phyloP scores from a whole-genome alignment of 1,139 yeast species.

The Suhomyces yuchorum region DNA sequence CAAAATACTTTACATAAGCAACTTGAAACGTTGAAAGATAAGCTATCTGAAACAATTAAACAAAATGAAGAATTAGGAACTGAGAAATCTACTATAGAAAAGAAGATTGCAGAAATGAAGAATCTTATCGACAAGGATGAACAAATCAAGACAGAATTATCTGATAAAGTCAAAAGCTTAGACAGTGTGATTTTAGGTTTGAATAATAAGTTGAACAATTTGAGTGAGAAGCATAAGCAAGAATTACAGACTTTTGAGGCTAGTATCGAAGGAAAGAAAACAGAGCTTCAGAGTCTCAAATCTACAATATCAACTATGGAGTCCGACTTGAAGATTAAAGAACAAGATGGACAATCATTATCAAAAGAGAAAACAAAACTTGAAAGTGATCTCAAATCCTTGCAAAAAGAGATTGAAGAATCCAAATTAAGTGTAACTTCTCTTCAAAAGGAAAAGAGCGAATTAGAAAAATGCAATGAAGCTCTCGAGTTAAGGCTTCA shows the following conservation, averaged over 20 bases:
- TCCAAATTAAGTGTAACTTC: not conserved
- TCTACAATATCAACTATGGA: not conserved
- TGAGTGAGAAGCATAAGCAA: not conserved
- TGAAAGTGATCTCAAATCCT: not conserved
- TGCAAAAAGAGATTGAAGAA: not conserved
- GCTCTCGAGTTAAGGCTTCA: conserved; percentile 10
- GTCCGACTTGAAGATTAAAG: not conserved
- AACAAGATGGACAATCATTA: not conserved
- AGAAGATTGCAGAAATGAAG: not conserved
- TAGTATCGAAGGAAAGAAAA: not conserved
- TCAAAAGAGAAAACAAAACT: not conserved
- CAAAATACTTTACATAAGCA: not conserved
- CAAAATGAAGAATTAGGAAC: not conserved
- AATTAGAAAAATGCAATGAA: not conserved
- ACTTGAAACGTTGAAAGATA: not conserved
- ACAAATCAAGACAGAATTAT: not conserved
- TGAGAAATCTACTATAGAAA: not conserved
- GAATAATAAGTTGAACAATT: not conserved
- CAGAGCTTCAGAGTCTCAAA: not conserved
- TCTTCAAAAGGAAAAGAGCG: not conserved
- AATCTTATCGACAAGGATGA: not conserved
- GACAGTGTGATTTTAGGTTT: not conserved
- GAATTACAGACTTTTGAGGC: not conserved
- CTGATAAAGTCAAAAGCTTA: not conserved
- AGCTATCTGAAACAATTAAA: not conserved